Evolutionary conservation across 2,329 filamentous ascomycete genomes (phyloP), one percentile per base, ranked within the genome.

Genomic region (Leptographium lundbergii): DNA sequence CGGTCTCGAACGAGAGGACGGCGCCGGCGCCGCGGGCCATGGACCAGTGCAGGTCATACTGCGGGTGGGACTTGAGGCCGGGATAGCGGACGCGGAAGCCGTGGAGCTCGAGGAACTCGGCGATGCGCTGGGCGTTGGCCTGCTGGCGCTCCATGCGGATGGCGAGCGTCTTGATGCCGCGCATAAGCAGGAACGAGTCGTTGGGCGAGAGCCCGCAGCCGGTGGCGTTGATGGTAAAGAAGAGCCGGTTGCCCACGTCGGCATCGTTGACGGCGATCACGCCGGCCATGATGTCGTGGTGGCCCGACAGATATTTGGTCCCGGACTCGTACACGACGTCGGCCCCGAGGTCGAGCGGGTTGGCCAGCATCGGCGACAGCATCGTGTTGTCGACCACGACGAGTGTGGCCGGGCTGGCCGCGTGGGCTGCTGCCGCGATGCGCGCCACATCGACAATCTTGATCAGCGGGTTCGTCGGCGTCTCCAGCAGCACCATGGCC

Each of bases 111-210:
- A 99, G 85, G 70, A 96, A 99, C 67, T 90, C 85, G 54, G 92
- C 94, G 67, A 99, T 96, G 57, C 81, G 80, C 74, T 94, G 88
- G 0, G 95, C 91, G 67, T 95, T 99, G 60, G 85, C 76, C 72
- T 99, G 94, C 73, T 99, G 95, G 77, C 95, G 95, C 71, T 99
- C 94, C 91, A 99, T 96, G 67, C 94, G 91, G 58, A 99, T 94
- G 62, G 91, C 91, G 7, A 99, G 79, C 0, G 94, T 99, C 77
- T 99, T 99, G 71, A 99, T 85, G 22, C 94, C 94, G 60, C 94
- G 85, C 79, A 99, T 89, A 47, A 99, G 84, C 45, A 99, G 81
- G 81, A 95, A 99, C 0, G 90, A 92, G 73, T 99, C 94, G 69
- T 97, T 96, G 4, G 95, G 94, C 2, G 91, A 88, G 7, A 99